Evolutionary conservation across 2,329 filamentous ascomycete genomes (phyloP).

Genomic region (Aschersonia sp.): DNA sequence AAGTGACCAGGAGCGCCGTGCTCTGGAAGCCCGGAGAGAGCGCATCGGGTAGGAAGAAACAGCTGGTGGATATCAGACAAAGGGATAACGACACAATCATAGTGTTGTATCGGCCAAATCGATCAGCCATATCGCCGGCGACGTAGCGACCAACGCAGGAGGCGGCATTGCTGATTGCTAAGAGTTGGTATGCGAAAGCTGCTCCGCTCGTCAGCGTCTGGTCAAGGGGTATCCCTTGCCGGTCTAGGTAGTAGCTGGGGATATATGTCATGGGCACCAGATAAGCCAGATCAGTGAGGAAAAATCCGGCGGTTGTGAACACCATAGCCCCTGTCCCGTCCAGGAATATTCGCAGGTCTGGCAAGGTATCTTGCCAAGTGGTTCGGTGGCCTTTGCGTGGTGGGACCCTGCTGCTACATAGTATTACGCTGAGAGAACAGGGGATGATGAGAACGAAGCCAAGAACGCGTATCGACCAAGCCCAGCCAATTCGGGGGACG

Average conservation of each 20-base stretch:
- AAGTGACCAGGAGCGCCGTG: slow-evolving; percentile 44
- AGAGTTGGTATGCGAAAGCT: slow-evolving; percentile 44
- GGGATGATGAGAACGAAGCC: slow-evolving; percentile 34
- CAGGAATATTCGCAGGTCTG: slow-evolving; percentile 47
- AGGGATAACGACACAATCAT: slow-evolving; percentile 53
- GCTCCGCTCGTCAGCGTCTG: not conserved
- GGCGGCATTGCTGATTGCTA: slow-evolving; percentile 70
- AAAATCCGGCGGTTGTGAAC: slow-evolving; percentile 42
- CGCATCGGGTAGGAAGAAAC: slow-evolving; percentile 50
- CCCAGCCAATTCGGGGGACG: slow-evolving; percentile 32
- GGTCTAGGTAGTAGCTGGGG: not conserved
- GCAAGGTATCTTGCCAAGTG: slow-evolving; percentile 19
- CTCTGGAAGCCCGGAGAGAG: not conserved
- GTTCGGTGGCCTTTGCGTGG: slow-evolving; percentile 6
- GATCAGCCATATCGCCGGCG: slow-evolving; percentile 63
- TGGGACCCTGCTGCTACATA: slow-evolving; percentile 39
- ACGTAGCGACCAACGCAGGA: slow-evolving; percentile 64
- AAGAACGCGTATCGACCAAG: slow-evolving; percentile 33
- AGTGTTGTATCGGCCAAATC: slow-evolving; percentile 66
- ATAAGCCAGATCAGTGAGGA: slow-evolving; percentile 56
- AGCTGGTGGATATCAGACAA: slow-evolving; percentile 41
- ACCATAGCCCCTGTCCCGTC: slow-evolving; percentile 37
- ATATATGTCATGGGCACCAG: slow-evolving; percentile 68
- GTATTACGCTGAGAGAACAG: slow-evolving; percentile 30
- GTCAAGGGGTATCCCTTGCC: not conserved